phyloP scores from a whole-genome alignment of 129 eudicot species.

The Lactuca saligna region DNA sequence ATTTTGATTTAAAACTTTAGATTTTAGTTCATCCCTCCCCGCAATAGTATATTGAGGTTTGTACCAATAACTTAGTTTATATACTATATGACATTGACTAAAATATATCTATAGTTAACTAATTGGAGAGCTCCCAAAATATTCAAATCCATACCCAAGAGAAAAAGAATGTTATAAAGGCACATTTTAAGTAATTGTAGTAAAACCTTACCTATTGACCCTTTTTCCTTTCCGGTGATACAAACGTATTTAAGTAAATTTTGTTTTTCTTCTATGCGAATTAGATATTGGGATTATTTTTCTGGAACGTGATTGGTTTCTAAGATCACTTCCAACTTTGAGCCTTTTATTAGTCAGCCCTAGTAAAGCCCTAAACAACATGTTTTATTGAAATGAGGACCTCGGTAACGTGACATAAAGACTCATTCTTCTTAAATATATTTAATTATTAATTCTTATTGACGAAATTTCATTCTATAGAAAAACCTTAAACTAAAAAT shows the following conservation, averaged over 20 bases:
- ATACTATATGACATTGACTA: no score
- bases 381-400: background rate
- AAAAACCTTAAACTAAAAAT: background rate
- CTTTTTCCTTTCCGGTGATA: no score
- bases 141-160: no score
- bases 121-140: no score
- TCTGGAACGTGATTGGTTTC: background rate
- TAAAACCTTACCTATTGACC: no score
- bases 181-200: no score
- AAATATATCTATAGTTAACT: no score
- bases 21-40: no score
- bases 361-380: background rate
- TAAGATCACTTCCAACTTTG: background rate
- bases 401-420: background rate
- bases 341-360: conserved; percentile 4
- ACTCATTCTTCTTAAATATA: background rate
- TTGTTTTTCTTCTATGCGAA: conserved; percentile 2
- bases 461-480: background rate
- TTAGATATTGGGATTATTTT: background rate
- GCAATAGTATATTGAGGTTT: no score
- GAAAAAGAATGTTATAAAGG: no score
- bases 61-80: no score
- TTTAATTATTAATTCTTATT: conserved; percentile 9
- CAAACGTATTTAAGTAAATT: background rate
- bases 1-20: no score